Evolutionary conservation across 495 filamentous ascomycete species (phyloP).

Genomic region (Aspergillus panamensis): DNA sequence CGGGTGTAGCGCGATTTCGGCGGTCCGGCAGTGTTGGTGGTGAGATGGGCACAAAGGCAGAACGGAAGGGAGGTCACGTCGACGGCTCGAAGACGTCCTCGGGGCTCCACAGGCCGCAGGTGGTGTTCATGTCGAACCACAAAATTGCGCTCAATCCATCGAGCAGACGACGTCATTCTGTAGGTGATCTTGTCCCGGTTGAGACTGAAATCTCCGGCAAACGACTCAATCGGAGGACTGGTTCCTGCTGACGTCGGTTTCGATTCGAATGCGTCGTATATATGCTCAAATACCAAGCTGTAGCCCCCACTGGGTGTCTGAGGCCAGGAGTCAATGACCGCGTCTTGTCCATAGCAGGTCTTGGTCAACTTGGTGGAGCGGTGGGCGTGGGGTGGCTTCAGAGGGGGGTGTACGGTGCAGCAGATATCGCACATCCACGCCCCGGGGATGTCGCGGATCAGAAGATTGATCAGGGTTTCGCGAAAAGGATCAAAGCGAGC

Average conservation of each 20-base stretch:
- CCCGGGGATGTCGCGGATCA: neutral
- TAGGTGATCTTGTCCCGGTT: neutral
- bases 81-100: neutral
- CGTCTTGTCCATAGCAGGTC: conserved; percentile 1
- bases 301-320: neutral
- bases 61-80: conserved; percentile 11
- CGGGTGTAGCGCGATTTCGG: neutral
- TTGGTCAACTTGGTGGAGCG: conserved; percentile 6
- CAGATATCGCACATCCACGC: conserved; percentile 2
- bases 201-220: conserved; percentile 9
- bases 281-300: conserved; percentile 5
- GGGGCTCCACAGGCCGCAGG: neutral
- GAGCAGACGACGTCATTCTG: neutral
- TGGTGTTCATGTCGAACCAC: conserved; percentile 5
- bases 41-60: conserved; percentile 8
- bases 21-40: conserved; percentile 1
- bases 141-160: conserved; percentile 2
- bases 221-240: neutral
- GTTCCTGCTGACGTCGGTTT: neutral
- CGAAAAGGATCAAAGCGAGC: neutral
- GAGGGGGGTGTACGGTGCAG: conserved; percentile 5
- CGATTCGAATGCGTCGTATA: conserved; percentile 2
- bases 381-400: conserved; percentile 7
- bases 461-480: conserved; percentile 1
- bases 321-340: conserved; percentile 10